Percentiles rank a stretch among this genome's conserved stretches.
These are phyloP conservation scores for Tricholoma saponaceum DNA, from an alignment of 768 basidiomycete species.

Conservation along the genomic window DNA sequence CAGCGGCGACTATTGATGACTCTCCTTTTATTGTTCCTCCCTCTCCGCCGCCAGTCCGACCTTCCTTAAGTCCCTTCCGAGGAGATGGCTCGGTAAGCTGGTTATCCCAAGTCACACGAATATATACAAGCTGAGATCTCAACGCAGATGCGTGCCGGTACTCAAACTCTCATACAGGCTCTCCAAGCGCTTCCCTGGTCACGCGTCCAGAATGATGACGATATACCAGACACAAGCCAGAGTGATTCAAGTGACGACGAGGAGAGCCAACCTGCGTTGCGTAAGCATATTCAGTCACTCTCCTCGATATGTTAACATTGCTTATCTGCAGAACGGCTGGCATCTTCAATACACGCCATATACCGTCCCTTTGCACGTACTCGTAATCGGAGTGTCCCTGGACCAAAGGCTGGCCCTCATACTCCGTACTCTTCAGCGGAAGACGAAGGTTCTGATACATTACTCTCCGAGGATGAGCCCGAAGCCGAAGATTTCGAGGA, in stretches of 20 bases:
- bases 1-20: slow-evolving; percentile 26
- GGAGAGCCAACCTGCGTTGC: slow-evolving; percentile 36
- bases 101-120: slow-evolving; percentile 7
- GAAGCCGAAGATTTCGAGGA: slow-evolving; percentile 57
- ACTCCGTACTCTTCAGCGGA: slow-evolving; percentile 21
- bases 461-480: slow-evolving; percentile 47
- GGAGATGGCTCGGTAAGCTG: slow-evolving; percentile 67
- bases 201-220: slow-evolving; percentile 68
- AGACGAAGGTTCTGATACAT: slow-evolving; percentile 30
- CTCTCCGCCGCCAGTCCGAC: slow-evolving; percentile 52
- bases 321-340: slow-evolving; percentile 42
- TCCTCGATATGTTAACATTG: slow-evolving; percentile 2
- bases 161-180: slow-evolving; percentile 86
- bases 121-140: slow-evolving; percentile 10
- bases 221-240: slow-evolving; percentile 37
- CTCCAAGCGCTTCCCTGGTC: slow-evolving; percentile 82
- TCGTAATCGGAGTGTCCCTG: slow-evolving; percentile 35
- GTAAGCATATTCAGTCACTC: slow-evolving; percentile 16
- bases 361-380: slow-evolving; percentile 76
- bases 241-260: slow-evolving; percentile 74
- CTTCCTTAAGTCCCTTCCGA: slow-evolving; percentile 50
- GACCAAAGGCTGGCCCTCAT: slow-evolving; percentile 13
- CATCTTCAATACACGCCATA: slow-evolving; percentile 87
- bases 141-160: slow-evolving; percentile 77
- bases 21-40: slow-evolving; percentile 68